Base-by-base conservation (phyloP, 169 alveolate genomes). In the Miamiensis avidus region DNA sequence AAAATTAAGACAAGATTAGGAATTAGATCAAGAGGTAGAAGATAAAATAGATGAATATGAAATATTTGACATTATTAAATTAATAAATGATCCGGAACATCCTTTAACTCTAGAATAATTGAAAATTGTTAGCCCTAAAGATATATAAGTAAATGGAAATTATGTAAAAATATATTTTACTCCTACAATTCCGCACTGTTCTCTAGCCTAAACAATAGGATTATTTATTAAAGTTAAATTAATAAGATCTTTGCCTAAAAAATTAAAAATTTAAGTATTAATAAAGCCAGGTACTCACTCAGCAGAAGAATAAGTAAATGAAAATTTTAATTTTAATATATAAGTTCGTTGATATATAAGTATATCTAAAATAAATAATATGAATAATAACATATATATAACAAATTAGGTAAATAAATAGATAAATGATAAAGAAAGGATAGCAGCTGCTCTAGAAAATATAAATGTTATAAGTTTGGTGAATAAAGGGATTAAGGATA, bases 131-230 rank as follows among this genome's bases (percentile, higher is more conserved):
- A 92, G 96, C 29, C 94, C 91, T 25, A 97, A 97, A 25, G 95
- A 97, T 84, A 97, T 98, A 49, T 49, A 87, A 82, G 92, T 98
- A 33, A 96, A 97, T 89, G 87, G 91, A 73, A 92, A 92, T 85
- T 31, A 76, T 26, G 89, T 98, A 31, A 94, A 93, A 0, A 98
- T 99, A 0, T 87, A 85, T 81, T 99, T 97, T 91, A 97, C 98
- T 0, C 99, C 99, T 1, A 99, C 99, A 30, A 98, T 99, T 76
- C 99, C 99, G 65, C 99, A 98, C 87, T 99, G 99, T 89, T 88
- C 95, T 69, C 92, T 98, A 97, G 99, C 99, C 25, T 96, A 99
- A 73, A 89, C 98, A 31, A 99, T 99, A 11, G 99, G 99, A 0
- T 89, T 99, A 83, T 96, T 98, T 97, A 94, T 99, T 33, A 96